phyloP scores from a whole-genome alignment of 176 grass and related monocot genomes.

The Chrysopogon serrulatus region DNA sequence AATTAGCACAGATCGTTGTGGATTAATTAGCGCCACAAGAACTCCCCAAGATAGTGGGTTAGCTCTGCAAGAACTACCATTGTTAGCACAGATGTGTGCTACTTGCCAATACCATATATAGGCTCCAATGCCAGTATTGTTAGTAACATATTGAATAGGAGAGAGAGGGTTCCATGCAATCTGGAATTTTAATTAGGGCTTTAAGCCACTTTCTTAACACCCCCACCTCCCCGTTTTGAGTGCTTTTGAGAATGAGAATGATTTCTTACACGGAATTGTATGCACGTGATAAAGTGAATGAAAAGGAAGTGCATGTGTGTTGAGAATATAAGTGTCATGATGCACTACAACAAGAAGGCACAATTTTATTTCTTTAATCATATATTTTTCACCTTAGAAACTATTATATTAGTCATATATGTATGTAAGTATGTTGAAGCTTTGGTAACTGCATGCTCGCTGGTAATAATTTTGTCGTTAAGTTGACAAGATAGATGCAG shows the following conservation, averaged over 20 bases:
- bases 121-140: background rate
- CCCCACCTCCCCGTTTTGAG: background rate
- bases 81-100: background rate
- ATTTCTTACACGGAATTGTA: background rate
- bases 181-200: background rate
- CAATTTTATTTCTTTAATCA: background rate
- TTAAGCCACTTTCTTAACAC: background rate
- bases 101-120: background rate
- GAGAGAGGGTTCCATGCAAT: background rate
- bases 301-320: background rate
- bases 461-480: background rate
- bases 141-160: background rate
- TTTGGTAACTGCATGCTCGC: background rate
- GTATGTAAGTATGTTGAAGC: background rate
- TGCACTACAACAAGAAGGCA: background rate
- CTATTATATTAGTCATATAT: background rate
- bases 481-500: background rate
- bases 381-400: background rate
- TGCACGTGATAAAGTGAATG: background rate
- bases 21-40: background rate
- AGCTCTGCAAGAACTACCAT: too few species aligned
- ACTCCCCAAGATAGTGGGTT: too few species aligned
- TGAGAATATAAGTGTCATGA: background rate
- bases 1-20: background rate
- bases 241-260: conserved; percentile 15